Evolutionary conservation across 1,284 basidiomycete species (phyloP).

Genomic region (Chondrostereum purpureum): DNA sequence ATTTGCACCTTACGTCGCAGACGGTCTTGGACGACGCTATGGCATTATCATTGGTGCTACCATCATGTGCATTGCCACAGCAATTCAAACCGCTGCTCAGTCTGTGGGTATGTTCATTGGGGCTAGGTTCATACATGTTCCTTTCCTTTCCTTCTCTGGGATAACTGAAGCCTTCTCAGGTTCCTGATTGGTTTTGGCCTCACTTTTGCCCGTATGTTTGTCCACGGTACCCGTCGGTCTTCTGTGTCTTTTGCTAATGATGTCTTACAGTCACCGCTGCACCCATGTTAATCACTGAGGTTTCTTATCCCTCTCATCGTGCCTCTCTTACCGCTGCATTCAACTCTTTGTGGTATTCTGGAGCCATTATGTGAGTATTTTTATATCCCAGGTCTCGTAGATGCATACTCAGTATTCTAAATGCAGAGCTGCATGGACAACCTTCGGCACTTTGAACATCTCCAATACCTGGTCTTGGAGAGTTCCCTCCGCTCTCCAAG

Average conservation of each 20-base stretch:
- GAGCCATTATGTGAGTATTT: slow-evolving; percentile 35
- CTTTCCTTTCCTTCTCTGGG: not conserved
- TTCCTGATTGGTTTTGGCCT: slow-evolving; percentile 78
- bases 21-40: slow-evolving; percentile 57
- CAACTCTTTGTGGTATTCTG: slow-evolving; percentile 54
- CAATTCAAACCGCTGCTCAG: slow-evolving; percentile 63
- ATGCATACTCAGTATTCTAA: slow-evolving; percentile 1
- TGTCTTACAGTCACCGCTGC: slow-evolving; percentile 38
- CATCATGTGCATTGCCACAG: slow-evolving; percentile 63
- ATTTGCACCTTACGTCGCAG: slow-evolving; percentile 66
- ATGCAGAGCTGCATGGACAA: not conserved
- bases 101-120: slow-evolving; percentile 79
- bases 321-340: slow-evolving; percentile 47
- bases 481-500: slow-evolving; percentile 58
- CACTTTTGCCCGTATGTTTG: slow-evolving; percentile 52
- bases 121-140: slow-evolving; percentile 40
- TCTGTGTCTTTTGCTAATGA: slow-evolving; percentile 8
- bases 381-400: slow-evolving; percentile 1
- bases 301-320: slow-evolving; percentile 54
- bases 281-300: slow-evolving; percentile 32
- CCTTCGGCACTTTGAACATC: slow-evolving; percentile 19
- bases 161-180: slow-evolving; percentile 28
- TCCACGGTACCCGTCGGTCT: slow-evolving; percentile 3
- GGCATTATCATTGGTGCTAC: slow-evolving; percentile 58
- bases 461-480: slow-evolving; percentile 50